Evolutionary conservation across 2,329 filamentous ascomycete species (phyloP).

Genomic region (Teratosphaeria gauchensis): DNA sequence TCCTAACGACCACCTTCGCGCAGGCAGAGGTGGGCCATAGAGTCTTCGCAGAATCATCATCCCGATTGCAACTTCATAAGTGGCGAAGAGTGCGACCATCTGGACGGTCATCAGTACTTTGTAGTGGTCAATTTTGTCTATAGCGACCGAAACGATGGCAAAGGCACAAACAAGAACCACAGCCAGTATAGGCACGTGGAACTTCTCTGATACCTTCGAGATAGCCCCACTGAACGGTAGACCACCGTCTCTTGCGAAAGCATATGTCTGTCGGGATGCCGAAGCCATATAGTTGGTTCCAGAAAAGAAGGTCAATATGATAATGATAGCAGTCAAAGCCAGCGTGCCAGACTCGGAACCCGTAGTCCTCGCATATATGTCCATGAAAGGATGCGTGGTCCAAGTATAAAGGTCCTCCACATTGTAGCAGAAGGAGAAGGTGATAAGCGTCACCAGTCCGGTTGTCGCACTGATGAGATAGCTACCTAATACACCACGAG

Average conservation of each 20-base stretch:
- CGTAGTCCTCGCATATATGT: not conserved
- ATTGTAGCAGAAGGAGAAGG: not conserved
- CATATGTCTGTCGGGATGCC: constrained; percentile 29
- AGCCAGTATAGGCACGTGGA: not conserved
- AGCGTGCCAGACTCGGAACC: not conserved
- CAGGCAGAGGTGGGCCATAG: too few species aligned
- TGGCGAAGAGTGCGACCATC: too few species aligned
- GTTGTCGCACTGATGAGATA: constrained; percentile 6
- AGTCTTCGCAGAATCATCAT: too few species aligned
- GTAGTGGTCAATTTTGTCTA: not conserved
- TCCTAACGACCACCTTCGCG: too few species aligned
- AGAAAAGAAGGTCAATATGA: constrained; percentile 23
- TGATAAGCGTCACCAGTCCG: not conserved
- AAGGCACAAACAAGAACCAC: not conserved
- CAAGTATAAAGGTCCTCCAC: not conserved
- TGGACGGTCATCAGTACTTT: too few species aligned
- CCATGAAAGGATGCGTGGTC: not conserved
- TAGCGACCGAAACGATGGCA: not conserved
- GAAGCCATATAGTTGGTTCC: constrained; percentile 28
- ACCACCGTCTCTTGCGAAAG: constrained; percentile 29
- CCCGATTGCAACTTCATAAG: too few species aligned
- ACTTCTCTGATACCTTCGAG: not conserved
- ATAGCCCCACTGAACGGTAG: not conserved
- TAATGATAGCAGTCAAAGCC: constrained; percentile 21
- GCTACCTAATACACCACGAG: constrained; percentile 20